Conservation (phyloP, 164 flowering plant genomes). For the Berberis vulgaris region DNA sequence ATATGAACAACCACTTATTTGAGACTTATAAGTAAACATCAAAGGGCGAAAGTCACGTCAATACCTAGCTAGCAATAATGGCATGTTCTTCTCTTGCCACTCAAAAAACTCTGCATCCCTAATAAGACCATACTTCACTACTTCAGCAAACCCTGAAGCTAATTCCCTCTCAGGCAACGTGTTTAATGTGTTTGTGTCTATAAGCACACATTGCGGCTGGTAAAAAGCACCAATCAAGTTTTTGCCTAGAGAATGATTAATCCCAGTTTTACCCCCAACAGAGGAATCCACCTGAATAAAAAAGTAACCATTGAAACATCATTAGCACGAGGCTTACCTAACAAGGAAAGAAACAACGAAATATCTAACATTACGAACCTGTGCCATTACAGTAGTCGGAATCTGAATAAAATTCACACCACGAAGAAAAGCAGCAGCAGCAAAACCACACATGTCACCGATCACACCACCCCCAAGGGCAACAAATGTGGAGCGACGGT, state of each 20-base stretch:
- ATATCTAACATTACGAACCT: constrained; percentile 34
- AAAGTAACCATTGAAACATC: neutral
- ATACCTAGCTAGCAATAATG: constrained; percentile 68
- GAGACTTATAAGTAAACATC: neutral
- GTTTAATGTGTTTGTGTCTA: constrained; percentile 83
- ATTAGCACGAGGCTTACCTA: neutral
- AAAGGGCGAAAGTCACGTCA: neutral
- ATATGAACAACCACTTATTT: too few relatives aligned
- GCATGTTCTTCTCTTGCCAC: constrained; percentile 97
- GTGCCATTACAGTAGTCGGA: constrained; percentile 99
- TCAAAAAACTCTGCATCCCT: constrained; percentile 91
- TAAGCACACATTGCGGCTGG: constrained; percentile 95
- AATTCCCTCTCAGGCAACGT: constrained; percentile 93
- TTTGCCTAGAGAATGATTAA: constrained; percentile 88
- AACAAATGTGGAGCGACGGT: constrained; percentile 83
- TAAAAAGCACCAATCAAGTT: constrained; percentile 96
- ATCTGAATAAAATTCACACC: constrained; percentile 98
- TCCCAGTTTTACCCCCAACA: constrained; percentile 98
- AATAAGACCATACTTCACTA: constrained; percentile 91
- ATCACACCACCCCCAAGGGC: constrained; percentile 99
- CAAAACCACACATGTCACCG: constrained; percentile 99
- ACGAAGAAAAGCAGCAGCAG: constrained; percentile 91
- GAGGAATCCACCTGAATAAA: constrained; percentile 87
- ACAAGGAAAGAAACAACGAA: neutral
- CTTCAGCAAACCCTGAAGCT: constrained; percentile 95